Evolutionary conservation across 768 basidiomycete genomes (phyloP), one percentile per base, ranked within the genome.

Genomic region (Leccinum fibrillosum): DNA sequence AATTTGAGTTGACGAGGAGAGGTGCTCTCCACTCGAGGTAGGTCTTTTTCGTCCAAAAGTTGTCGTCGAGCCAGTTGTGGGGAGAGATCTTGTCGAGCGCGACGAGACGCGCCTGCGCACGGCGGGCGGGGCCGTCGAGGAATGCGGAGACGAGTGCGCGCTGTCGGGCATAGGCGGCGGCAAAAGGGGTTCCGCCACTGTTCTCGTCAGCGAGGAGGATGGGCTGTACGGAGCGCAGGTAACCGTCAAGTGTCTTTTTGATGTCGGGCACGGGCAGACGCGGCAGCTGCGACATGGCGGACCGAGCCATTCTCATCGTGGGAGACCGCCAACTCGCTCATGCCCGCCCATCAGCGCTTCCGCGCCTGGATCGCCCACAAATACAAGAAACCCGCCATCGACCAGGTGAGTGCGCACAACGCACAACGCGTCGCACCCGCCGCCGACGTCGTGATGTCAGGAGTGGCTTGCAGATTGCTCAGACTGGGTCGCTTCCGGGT

Each of bases 61-160:
- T 93, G 70, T 98, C 94, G 62, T 95, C 84, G 11, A 98, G 82
- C 95, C 95, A 98, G 69, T 96, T 97, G 70, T 87, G 78, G 0
- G 93, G 92, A 7, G 94, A 94, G 1, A 78, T 75, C 63, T 80
- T 84, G 75, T 96, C 94, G 52, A 97, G 80, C 30, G 90, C 93
- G 87, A 71, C 51, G 15, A 54, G 59, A 39, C 69, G 66, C 0
- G 66, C 56, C 53, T 71, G 69, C 17, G 69, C 69, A 17, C 52
- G 52, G 26, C 39, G 54, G 12, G 62, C 59, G 2, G 57, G 65
- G 2, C 54, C 58, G 5, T 51, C 51, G 13, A 60, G 56, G 55
- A 59, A 55, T 35, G 60, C 49, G 39, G 63, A 28, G 53, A 71
- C 69, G 50, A 70, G 64, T 0, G 61, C 56, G 0, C 58, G 63